Conservation (phyloP, 805 yeast species). For the Candida verbasci region DNA sequence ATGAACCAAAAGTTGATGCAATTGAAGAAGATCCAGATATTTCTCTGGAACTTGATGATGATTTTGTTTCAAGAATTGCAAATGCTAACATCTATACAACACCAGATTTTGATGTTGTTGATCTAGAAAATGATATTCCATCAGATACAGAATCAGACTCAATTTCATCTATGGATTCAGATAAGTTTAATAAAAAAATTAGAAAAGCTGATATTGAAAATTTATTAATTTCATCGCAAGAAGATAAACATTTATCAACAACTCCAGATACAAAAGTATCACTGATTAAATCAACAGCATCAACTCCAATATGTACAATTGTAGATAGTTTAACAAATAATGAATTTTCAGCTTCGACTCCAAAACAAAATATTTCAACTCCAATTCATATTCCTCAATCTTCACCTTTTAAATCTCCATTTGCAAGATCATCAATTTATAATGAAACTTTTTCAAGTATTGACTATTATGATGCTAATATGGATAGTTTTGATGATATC, state of each 20-base stretch:
- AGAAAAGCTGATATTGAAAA: neutral
- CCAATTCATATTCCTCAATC: neutral
- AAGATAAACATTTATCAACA: neutral
- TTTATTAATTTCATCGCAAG: neutral
- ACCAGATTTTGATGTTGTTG: neutral
- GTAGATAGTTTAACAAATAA: too few species aligned
- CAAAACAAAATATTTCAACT: neutral
- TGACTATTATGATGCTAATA: neutral
- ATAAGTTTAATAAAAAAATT: neutral
- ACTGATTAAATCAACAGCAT: neutral
- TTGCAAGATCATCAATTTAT: neutral
- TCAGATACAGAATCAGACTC: neutral
- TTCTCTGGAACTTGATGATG: too few species aligned
- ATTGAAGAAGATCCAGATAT: too few species aligned
- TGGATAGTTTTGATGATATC: conserved; percentile 1
- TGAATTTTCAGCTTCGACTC: neutral
- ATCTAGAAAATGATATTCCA: neutral
- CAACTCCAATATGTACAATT: too few species aligned
- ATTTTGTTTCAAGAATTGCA: neutral
- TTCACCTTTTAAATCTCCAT: neutral
- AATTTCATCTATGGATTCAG: neutral
- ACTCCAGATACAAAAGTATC: neutral
- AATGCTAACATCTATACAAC: neutral
- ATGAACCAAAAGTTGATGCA: too few species aligned
- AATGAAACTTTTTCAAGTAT: neutral